A percentile compares a stretch with the other conserved stretches of the same genome.
These are phyloP conservation scores for Candida sp. DNA, from an alignment of 1,139 yeast genomes.

Conservation along the genomic window DNA sequence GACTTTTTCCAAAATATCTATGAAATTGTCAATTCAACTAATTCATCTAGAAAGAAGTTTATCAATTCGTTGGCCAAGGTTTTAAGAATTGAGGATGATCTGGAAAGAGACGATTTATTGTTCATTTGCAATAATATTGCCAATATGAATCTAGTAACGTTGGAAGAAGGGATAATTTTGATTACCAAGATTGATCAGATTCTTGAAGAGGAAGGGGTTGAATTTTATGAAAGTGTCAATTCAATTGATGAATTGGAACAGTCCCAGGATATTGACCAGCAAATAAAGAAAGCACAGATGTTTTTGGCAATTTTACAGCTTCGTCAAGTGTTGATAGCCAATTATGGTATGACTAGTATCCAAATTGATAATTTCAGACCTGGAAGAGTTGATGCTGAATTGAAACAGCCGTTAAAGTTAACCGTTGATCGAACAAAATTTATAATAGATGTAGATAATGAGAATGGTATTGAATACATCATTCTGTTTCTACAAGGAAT, in stretches of 20 bases:
- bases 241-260: conserved; percentile 2
- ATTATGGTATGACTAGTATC: conserved; percentile 17
- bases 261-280: neutral
- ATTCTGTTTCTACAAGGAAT: conserved; percentile 1
- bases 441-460: conserved; percentile 1
- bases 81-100: conserved; percentile 16
- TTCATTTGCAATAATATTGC: conserved; percentile 39
- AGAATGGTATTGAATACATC: conserved; percentile 1
- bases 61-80: conserved; percentile 22
- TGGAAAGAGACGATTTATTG: conserved; percentile 24
- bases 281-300: conserved; percentile 1
- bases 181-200: conserved; percentile 6
- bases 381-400: conserved; percentile 21
- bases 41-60: conserved; percentile 47
- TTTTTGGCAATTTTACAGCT: conserved; percentile 12
- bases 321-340: conserved; percentile 17
- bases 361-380: conserved; percentile 22
- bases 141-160: conserved; percentile 26
- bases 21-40: conserved; percentile 37
- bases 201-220: conserved; percentile 23
- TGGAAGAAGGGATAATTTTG: conserved; percentile 36
- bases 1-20: conserved; percentile 31
- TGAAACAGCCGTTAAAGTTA: conserved; percentile 19
- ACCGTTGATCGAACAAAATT: conserved; percentile 2
- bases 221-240: conserved; percentile 21